These are phyloP conservation scores for Ascochyta rabiei DNA, from an alignment of 2,329 filamentous ascomycete genomes.

Conservation along the genomic window DNA sequence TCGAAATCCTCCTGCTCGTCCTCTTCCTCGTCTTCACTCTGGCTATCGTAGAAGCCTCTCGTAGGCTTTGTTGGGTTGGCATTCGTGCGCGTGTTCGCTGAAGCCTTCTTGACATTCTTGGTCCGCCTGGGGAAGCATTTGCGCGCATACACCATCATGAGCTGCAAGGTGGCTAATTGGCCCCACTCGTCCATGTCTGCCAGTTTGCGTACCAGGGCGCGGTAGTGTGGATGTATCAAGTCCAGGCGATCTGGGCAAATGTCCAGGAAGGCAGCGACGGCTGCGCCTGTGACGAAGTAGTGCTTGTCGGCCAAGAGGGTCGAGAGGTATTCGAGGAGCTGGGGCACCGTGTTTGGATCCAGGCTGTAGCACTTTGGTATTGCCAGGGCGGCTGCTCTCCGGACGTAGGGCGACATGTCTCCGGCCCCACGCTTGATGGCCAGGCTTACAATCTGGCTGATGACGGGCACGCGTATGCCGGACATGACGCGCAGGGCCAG, in stretches of 20 bases:
- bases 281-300: constrained; percentile 95
- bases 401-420: constrained; percentile 93
- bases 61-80: constrained; percentile 51
- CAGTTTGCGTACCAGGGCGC: constrained; percentile 81
- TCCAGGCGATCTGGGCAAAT: constrained; percentile 88
- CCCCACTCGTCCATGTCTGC: constrained; percentile 99
- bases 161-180: constrained; percentile 78
- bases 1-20: constrained; percentile 58
- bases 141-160: constrained; percentile 85
- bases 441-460: constrained; percentile 94
- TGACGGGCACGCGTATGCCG: constrained; percentile 93
- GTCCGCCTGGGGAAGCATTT: constrained; percentile 81
- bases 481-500: constrained; percentile 97
- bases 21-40: constrained; percentile 51
- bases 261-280: constrained; percentile 86
- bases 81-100: constrained; percentile 40
- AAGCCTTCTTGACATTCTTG: constrained; percentile 62
- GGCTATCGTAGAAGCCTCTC: constrained; percentile 77
- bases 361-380: constrained; percentile 96
- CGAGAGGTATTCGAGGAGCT: constrained; percentile 81
- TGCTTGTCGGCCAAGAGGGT: constrained; percentile 86
- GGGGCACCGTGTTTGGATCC: constrained; percentile 83
- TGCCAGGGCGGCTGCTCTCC: constrained; percentile 88
- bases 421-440: constrained; percentile 92
- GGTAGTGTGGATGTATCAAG: constrained; percentile 89